Conservation (phyloP, 129 eudicot genomes). For the sunflower (Helianthus annuus) region DNA sequence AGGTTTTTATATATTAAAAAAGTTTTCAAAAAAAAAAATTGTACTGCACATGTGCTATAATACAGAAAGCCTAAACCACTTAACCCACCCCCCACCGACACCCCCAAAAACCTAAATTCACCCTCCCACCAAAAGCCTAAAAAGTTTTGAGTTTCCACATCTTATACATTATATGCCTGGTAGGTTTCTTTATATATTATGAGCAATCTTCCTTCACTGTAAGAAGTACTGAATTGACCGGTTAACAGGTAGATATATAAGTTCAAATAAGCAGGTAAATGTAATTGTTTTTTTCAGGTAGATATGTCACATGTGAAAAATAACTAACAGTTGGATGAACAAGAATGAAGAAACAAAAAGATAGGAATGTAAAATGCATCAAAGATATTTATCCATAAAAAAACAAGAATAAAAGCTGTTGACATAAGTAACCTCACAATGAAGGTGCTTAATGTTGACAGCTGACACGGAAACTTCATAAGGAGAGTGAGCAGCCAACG, state of each 20-base stretch:
- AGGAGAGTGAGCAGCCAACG: conserved; percentile 90
- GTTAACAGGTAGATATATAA: neutral
- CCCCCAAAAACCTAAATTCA: too few species aligned
- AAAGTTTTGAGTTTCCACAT: neutral
- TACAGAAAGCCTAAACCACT: too few species aligned
- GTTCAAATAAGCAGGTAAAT: conserved; percentile 2
- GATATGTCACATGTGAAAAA: neutral
- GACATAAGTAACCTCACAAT: conserved; percentile 61
- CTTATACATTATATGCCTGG: neutral
- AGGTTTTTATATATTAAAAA: too few species aligned
- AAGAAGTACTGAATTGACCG: neutral
- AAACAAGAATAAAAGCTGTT: neutral
- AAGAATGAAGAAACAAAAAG: neutral
- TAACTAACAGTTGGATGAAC: neutral
- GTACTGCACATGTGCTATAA: too few species aligned
- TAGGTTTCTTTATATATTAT: neutral
- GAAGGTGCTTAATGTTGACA: conserved; percentile 82
- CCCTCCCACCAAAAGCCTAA: too few species aligned
- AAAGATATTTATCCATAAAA: neutral
- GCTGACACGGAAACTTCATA: conserved; percentile 70
- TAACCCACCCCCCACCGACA: too few species aligned
- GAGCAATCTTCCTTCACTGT: neutral
- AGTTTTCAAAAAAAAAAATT: too few species aligned
- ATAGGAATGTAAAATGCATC: neutral
- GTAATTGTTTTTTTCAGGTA: neutral